Conservation (phyloP, 225 moss, liverwort and hornwort species). For the Neckera pumila region DNA sequence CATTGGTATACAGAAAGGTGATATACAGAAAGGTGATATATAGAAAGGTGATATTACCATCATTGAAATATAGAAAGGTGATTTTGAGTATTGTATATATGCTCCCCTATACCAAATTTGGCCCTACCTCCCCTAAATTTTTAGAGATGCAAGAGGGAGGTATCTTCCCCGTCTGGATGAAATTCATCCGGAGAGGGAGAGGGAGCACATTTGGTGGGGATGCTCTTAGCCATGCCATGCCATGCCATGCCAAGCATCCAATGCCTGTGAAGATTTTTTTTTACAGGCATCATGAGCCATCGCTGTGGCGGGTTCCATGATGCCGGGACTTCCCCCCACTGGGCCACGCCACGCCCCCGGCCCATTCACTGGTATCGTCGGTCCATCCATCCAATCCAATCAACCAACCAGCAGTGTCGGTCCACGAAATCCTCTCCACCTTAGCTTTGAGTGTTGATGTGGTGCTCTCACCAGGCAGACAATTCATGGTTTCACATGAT, state of each 20-base stretch:
- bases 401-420: neutral
- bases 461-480: neutral
- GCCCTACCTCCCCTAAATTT: neutral
- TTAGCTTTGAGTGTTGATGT: conserved; percentile 11
- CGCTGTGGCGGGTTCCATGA: neutral
- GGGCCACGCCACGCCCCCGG: neutral
- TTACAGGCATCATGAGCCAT: neutral
- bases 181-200: neutral
- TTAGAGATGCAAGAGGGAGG: neutral
- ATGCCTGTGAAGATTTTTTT: neutral
- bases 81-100: neutral
- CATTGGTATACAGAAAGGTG: neutral
- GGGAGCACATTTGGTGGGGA: neutral
- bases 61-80: neutral
- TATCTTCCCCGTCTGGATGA: no score
- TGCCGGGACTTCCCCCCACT: neutral
- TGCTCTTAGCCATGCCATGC: neutral
- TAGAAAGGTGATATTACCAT: neutral
- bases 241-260: neutral
- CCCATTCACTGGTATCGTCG: neutral
- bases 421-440: neutral
- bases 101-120: no score
- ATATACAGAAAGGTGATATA: neutral
- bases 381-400: neutral
- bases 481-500: neutral